A percentile compares a stretch with the other conserved stretches of the same genome.
Conservation (phyloP, 2,329 filamentous ascomycete genomes). For the Aspergillus unguis region DNA sequence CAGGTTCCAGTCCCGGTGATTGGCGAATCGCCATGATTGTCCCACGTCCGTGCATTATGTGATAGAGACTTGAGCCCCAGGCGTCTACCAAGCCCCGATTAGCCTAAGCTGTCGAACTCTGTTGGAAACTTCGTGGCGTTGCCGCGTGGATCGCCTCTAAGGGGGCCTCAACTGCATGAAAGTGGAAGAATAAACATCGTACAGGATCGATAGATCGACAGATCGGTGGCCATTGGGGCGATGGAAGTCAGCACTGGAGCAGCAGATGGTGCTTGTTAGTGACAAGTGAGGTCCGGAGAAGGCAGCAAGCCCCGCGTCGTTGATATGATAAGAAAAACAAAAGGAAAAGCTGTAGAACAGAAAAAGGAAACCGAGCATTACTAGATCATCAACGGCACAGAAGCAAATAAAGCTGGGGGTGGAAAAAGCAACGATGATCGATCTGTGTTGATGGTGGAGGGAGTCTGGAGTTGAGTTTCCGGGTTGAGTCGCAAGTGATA, state of each 20-base stretch:
- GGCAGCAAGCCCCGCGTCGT: slow-evolving; percentile 8
- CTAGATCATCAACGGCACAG: slow-evolving; percentile 2
- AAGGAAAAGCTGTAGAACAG: slow-evolving; percentile 3
- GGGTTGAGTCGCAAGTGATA: slow-evolving; percentile 21
- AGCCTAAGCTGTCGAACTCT: slow-evolving; percentile 21
- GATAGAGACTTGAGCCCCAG: slow-evolving; percentile 26
- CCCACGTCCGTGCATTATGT: slow-evolving; percentile 30
- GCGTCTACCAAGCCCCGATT: slow-evolving; percentile 1
- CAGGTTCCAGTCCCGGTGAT: slow-evolving; percentile 26
- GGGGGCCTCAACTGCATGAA: not conserved
- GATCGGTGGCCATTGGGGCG: not conserved
- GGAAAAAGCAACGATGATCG: slow-evolving; percentile 9
- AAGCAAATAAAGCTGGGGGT: slow-evolving; percentile 1
- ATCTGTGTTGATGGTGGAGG: slow-evolving; percentile 18
- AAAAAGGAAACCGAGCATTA: not conserved
- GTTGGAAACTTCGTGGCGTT: slow-evolving; percentile 19
- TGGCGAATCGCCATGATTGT: slow-evolving; percentile 27
- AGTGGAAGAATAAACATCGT: slow-evolving; percentile 1
- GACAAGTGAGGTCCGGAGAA: slow-evolving; percentile 3
- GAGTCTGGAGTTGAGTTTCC: slow-evolving; percentile 17
- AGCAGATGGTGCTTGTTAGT: not conserved
- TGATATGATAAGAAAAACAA: slow-evolving; percentile 6
- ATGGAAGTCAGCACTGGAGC: not conserved
- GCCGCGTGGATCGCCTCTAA: slow-evolving; percentile 20
- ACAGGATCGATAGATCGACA: slow-evolving; percentile 1